Conservation (phyloP, 129 eudicot species). For the Silybum marianum region DNA sequence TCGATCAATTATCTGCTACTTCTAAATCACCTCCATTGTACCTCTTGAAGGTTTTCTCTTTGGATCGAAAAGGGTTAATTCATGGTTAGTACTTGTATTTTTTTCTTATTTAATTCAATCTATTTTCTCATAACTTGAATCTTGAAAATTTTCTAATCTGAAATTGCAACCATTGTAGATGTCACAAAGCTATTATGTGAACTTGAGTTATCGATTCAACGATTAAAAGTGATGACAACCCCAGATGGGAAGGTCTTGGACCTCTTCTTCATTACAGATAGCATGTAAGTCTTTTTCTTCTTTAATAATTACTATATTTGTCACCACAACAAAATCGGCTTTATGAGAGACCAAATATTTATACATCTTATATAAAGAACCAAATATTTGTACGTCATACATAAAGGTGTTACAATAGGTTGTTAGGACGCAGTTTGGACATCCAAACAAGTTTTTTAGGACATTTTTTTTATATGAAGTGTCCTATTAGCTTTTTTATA, state of each 20-base stretch:
- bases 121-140: not conserved
- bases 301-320: not conserved
- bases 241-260: constrained; percentile 88
- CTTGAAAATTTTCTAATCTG: constrained; percentile 12
- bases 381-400: not conserved
- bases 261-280: constrained; percentile 79
- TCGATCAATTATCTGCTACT: constrained; percentile 39
- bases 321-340: not conserved
- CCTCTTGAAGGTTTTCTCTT: constrained; percentile 70
- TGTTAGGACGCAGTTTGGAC: not conserved
- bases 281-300: constrained; percentile 44
- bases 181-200: constrained; percentile 69
- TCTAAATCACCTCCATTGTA: constrained; percentile 54
- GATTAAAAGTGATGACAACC: constrained; percentile 88
- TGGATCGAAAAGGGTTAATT: constrained; percentile 76
- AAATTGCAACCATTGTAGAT: constrained; percentile 44
- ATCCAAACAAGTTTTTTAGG: not conserved
- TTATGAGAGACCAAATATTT: no score
- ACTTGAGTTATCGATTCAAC: constrained; percentile 78
- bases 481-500: not conserved
- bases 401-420: not conserved
- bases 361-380: no score
- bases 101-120: not conserved
- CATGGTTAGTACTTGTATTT: constrained; percentile 48
- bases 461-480: not conserved